Base-by-base conservation (phyloP, 2,329 filamentous ascomycete species). In the Neonectria magnoliae region DNA sequence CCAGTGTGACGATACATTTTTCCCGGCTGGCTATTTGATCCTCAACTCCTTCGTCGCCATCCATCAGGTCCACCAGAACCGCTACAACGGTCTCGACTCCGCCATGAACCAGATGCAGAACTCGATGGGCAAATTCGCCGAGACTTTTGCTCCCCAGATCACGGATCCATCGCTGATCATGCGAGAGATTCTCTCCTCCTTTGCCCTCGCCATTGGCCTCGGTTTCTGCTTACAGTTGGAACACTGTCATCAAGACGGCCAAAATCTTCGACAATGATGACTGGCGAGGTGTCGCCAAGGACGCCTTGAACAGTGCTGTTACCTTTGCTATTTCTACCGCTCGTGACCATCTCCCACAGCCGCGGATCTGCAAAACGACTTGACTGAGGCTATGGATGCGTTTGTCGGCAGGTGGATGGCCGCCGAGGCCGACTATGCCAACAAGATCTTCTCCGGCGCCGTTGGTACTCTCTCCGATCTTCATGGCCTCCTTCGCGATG, bases 41-140 rank as follows among this genome's bases (percentile, higher is more conserved):
- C 45, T 58, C 9, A 58, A 58, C 56, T 58, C 56, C 16, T 58
- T 58, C 36, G 56, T 58, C 14, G 22, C 56, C 14, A 51, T 52
- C 20, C 56, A 58, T 11, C 55, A 57, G 36, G 31, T 57, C 8
- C 55, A 50, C 44, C 55, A 57, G 31, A 57, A 57, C 33, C 55
- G 55, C 4, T 57, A 57, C 55, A 57, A 57, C 29, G 44, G 44
- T 9, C 55, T 57, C 5, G 31, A 57, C 31, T 18, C 29, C 10
- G 44, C 55, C 31, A 48, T 57, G 55, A 57, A 57, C 42, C 55
- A 48, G 29, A 57, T 57, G 55, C 55, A 57, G 18, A 57, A 38
- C 55, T 50, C 42, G 2, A 48, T 57, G 42, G 42, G 31, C 8
- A 27, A 29, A 31, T 57, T 57, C 18, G 29, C 55, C 31, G 20